Base-by-base conservation (phyloP, 2,329 filamentous ascomycete genomes). In the Aspergillus sp. region DNA sequence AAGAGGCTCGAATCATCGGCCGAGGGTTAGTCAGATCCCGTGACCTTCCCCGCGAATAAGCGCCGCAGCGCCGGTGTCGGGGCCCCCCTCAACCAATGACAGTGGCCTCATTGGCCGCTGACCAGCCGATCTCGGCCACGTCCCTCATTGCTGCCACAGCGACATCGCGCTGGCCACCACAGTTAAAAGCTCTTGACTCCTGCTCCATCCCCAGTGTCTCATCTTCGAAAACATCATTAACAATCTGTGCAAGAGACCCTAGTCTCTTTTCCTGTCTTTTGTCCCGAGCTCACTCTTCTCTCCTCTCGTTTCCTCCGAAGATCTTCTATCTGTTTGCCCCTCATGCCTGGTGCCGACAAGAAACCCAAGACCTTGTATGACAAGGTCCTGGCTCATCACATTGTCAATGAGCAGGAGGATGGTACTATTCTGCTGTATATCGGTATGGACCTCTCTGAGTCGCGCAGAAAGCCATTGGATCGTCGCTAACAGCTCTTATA, bases 361-460 rank as follows among this genome's bases (percentile, higher is more conserved):
- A 82, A 80, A 60, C 90, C 89, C 50, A 87, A 87, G 76, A 96
- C 92, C 64, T 82, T 97, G 69, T 97, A 97, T 78, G 93, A 97
- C 82, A 97, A 97, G 86, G 92, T 97, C 75, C 88, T 97, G 67
- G 85, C 90, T 66, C 88, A 88, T 78, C 94, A 99, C 74, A 88
- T 97, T 66, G 92, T 99, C 69, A 90, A 97, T 68, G 89, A 96
- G 83, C 90, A 92, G 81, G 84, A 91, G 51, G 93, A 97, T 76
- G 93, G 93, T 75, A 97, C 92, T 53, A 81, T 95, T 65, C 79
- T 96, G 60, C 81, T 97, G 54, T 97, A 97, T 73, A 97, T 97
- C 70, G 91, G 91, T 91, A 79, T 63, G 84, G 72, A 3, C 19
- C 16, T 25, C 38, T 17, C 3, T 21, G 42, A 42, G 34, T 29